Evolutionary conservation across 2,329 filamentous ascomycete species (phyloP).

Genomic region (Aspergillus niger): DNA sequence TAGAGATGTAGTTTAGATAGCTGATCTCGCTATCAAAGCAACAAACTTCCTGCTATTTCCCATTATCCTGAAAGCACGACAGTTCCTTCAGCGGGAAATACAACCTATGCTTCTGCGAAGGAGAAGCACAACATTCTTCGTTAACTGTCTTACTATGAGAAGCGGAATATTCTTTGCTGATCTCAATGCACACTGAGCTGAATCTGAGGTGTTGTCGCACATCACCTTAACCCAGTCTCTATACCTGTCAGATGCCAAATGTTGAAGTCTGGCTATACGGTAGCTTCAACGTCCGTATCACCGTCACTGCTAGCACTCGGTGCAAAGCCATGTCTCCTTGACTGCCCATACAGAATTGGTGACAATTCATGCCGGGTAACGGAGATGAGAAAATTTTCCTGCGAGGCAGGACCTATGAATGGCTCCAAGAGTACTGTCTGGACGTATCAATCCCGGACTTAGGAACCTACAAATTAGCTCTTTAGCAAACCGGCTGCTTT

Average conservation of each 20-base stretch:
- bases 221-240: conserved; percentile 28
- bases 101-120: conserved; percentile 24
- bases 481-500: conserved; percentile 20
- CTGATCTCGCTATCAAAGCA: neutral
- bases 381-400: conserved; percentile 33
- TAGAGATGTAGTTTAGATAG: too few relatives aligned
- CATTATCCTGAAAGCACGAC: neutral
- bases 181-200: conserved; percentile 18
- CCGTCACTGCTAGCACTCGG: neutral
- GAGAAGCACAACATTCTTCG: conserved; percentile 26
- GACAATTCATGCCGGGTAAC: conserved; percentile 27
- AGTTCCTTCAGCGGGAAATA: conserved; percentile 22
- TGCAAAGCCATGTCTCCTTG: conserved; percentile 19
- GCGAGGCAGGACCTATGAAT: conserved; percentile 33
- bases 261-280: conserved; percentile 22
- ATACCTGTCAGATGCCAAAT: conserved; percentile 18
- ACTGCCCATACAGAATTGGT: conserved; percentile 28
- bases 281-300: conserved; percentile 23
- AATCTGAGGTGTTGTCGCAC: conserved; percentile 30
- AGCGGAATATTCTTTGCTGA: conserved; percentile 24
- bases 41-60: neutral
- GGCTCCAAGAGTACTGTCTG: conserved; percentile 21
- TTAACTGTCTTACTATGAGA: conserved; percentile 20
- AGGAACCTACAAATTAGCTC: too few relatives aligned
- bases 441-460: too few relatives aligned